Percentiles rank a stretch among this genome's conserved stretches.
Evolutionary conservation across 2,329 filamentous ascomycete species (phyloP).

Genomic region (Talaromyces sp.): DNA sequence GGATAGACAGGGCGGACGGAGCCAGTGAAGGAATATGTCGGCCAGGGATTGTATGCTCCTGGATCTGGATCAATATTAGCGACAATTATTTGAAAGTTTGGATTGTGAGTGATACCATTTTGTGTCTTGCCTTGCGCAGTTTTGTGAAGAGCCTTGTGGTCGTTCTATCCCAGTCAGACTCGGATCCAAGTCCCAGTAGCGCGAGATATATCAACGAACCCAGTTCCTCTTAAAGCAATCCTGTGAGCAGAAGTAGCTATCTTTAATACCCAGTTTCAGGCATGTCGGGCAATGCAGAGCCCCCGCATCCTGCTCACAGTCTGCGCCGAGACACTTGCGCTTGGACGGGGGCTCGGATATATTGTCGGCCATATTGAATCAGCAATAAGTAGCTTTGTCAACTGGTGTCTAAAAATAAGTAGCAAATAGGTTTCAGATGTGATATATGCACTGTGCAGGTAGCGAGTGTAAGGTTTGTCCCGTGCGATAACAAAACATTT

Average conservation of each 20-base stretch:
- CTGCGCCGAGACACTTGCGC: slow-evolving; percentile 59
- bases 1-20: slow-evolving; percentile 75
- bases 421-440: not conserved
- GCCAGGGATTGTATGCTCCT: slow-evolving; percentile 80
- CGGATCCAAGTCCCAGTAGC: not conserved
- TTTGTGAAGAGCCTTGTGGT: slow-evolving; percentile 48
- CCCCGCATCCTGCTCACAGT: slow-evolving; percentile 77
- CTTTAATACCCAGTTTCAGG: slow-evolving; percentile 72
- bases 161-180: slow-evolving; percentile 9
- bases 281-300: slow-evolving; percentile 85
- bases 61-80: slow-evolving; percentile 74
- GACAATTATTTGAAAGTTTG: slow-evolving; percentile 43
- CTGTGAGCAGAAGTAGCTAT: slow-evolving; percentile 69
- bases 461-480: not conserved
- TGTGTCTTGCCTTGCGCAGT: slow-evolving; percentile 67
- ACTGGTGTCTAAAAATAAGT: too few species aligned
- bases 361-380: not conserved
- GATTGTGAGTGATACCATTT: slow-evolving; percentile 60
- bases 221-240: slow-evolving; percentile 96
- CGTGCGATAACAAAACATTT: too few species aligned
- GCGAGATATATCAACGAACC: slow-evolving; percentile 50
- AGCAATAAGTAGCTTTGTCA: too few species aligned
- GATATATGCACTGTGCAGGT: not conserved
- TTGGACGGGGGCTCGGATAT: not conserved
- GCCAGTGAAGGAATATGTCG: slow-evolving; percentile 72